Evolutionary conservation across 208 protist species (phyloP), one percentile per base, ranked within the genome.

Genomic region (Trypanosoma boissoni): DNA sequence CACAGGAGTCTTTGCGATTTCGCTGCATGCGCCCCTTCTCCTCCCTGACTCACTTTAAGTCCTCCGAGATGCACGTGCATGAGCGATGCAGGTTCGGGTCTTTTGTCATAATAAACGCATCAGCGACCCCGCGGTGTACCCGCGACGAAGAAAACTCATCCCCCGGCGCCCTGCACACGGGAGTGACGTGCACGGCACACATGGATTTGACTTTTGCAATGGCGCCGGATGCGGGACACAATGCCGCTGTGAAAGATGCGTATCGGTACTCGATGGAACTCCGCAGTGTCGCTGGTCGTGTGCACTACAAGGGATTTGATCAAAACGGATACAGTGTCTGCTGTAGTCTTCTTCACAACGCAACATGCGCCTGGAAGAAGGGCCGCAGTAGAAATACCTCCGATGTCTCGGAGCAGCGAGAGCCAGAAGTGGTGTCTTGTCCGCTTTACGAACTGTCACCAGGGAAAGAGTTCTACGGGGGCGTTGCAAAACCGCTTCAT

Each of bases 301-400:
- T 87, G 18, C 62, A 88, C 43, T 92, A 95, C 73, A 90, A 92
- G 59, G 89, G 89, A 8, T 88, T 78, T 60, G 67, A 80, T 56
- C 67, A 78, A 5, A 70, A 79, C 32, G 87, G 87, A 26, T 95
- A 83, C 74, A 91, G 83, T 59, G 42, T 92, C 50, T 95, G 89
- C 70, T 92, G 89, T 42, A 74, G 77, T 43, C 29, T 81, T 23
- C 23, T 92, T 51, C 26, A 71, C 29, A 41, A 41, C 1, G 28
- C 48, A 28, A 26, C 37, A 50, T 71, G 64, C n/a, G 31, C 36
- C 21, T 71, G 64, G 64, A 50, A 43, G 21, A 39, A 52, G 20
- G n/a, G 60, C 16, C 16, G 27, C 9, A 37, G 0, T 24, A 27
- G 14, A 55, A 26, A 43, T 8, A 48, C 39, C 49, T 29, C 27